Evolutionary conservation across 306 rosid genomes (phyloP).

Genomic region (Cucumis hystrix): DNA sequence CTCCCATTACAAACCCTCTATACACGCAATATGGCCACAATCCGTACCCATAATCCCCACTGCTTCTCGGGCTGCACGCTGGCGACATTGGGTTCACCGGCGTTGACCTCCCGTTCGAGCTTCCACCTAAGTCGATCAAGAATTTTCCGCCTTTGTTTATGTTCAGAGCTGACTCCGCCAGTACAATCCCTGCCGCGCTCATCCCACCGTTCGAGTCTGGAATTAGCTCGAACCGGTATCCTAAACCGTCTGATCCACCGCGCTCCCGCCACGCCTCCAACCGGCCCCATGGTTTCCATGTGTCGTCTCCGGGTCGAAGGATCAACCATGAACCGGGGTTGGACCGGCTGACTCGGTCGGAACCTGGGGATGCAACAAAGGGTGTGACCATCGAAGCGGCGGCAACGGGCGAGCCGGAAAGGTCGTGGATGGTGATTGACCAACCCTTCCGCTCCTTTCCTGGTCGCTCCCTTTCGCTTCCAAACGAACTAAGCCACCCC

Average conservation of each 20-base stretch:
- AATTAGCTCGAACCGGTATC: conserved; percentile 46
- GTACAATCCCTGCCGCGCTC: conserved; percentile 46
- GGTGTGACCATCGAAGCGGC: conserved; percentile 67
- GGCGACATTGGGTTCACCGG: conserved; percentile 43
- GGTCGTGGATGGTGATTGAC: conserved; percentile 62
- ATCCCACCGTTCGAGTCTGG: conserved; percentile 46
- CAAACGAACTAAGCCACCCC: conserved; percentile 53
- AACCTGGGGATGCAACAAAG: conserved; percentile 57
- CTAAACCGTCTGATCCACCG: conserved; percentile 49
- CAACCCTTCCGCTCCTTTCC: conserved; percentile 67
- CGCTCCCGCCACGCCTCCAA: conserved; percentile 79
- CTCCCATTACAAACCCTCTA: conserved; percentile 25
- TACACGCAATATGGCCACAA: conserved; percentile 67
- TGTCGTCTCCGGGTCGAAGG: conserved; percentile 51
- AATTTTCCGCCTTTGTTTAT: conserved; percentile 43
- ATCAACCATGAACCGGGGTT: conserved; percentile 70
- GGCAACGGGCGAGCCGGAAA: conserved; percentile 68
- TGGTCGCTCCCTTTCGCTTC: conserved; percentile 60
- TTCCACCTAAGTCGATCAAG: conserved; percentile 32
- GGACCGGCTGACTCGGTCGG: conserved; percentile 60
- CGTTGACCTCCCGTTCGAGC: conserved; percentile 9
- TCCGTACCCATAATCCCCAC: conserved; percentile 69
- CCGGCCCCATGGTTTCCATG: conserved; percentile 67
- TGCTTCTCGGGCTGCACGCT: conserved; percentile 53
- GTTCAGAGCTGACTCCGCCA: conserved; percentile 55